A percentile compares a stretch with the other conserved stretches of the same genome.
Conservation (phyloP, 106 monocot genomes). For the Acorus calamus region DNA sequence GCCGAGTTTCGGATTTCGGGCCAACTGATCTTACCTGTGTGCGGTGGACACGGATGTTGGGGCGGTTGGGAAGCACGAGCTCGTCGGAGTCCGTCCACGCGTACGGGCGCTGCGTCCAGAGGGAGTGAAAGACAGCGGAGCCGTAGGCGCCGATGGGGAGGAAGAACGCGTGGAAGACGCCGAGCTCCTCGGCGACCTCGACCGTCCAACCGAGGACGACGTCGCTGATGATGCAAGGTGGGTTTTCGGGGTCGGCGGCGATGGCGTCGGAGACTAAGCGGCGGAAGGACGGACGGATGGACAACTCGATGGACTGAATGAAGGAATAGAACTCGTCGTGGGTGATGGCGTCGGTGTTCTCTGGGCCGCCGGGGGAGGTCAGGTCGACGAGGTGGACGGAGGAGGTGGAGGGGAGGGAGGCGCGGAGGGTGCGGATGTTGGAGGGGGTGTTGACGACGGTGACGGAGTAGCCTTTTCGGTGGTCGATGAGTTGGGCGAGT, state of each 20-base stretch:
- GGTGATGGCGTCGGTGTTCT: no score
- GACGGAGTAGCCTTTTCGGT: neutral
- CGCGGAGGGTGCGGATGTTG: no score
- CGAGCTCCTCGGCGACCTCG: neutral
- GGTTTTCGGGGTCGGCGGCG: neutral
- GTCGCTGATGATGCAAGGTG: conserved; percentile 4
- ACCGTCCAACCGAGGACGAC: conserved; percentile 3
- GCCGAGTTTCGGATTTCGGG: no score
- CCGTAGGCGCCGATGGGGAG: conserved; percentile 2
- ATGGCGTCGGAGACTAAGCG: neutral
- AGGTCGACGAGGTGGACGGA: no score
- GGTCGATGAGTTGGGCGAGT: neutral
- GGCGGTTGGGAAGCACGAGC: neutral
- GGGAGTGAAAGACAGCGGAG: neutral
- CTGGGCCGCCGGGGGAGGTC: no score
- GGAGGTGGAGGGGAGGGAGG: no score
- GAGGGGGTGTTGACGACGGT: no score
- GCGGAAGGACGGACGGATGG: neutral
- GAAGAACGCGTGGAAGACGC: conserved; percentile 9
- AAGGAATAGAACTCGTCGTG: neutral
- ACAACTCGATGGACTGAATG: neutral
- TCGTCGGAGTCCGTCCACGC: neutral
- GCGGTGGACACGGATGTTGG: no score
- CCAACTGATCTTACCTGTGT: no score
- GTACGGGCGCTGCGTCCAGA: conserved; percentile 2